These are phyloP conservation scores for Boletus smithii DNA, from an alignment of 1,284 basidiomycete genomes.

Conservation along the genomic window DNA sequence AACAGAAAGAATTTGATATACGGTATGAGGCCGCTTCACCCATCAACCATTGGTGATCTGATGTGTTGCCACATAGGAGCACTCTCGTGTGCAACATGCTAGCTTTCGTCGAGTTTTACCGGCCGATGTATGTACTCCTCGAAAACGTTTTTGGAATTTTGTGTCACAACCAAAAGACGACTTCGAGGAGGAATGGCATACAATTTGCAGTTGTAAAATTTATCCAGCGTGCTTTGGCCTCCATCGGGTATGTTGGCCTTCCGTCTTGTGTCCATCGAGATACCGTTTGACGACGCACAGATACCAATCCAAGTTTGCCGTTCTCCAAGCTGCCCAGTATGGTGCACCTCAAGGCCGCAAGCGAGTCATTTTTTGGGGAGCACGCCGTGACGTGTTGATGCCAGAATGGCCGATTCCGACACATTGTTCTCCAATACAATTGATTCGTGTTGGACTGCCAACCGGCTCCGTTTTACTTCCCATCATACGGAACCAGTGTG, in stretches of 20 bases:
- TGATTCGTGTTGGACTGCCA: slow-evolving; percentile 33
- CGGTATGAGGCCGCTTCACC: slow-evolving; percentile 38
- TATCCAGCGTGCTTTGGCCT: slow-evolving; percentile 52
- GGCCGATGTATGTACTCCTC: slow-evolving; percentile 59
- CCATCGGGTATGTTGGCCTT: slow-evolving; percentile 50
- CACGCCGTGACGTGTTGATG: slow-evolving; percentile 50
- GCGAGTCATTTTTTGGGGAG: slow-evolving; percentile 65
- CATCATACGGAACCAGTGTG: slow-evolving; percentile 39
- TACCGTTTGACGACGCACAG: slow-evolving; percentile 34
- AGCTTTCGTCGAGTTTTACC: slow-evolving; percentile 68
- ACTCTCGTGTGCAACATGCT: slow-evolving; percentile 67
- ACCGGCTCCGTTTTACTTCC: slow-evolving; percentile 38
- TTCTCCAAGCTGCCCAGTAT: slow-evolving; percentile 66
- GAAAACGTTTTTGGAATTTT: slow-evolving; percentile 69
- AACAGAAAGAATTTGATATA: slow-evolving; percentile 55
- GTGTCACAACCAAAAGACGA: slow-evolving; percentile 39
- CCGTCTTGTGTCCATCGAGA: neutral
- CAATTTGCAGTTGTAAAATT: slow-evolving; percentile 62
- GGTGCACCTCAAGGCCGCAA: slow-evolving; percentile 66
- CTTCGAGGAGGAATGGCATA: slow-evolving; percentile 34
- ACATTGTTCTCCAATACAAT: slow-evolving; percentile 40
- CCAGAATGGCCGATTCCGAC: slow-evolving; percentile 65
- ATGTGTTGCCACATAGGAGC: slow-evolving; percentile 39
- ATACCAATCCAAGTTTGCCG: slow-evolving; percentile 63
- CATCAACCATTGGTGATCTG: neutral